A percentile compares a stretch with the other conserved stretches of the same genome.
These are phyloP conservation scores for Dactylorhiza incarnata DNA, from an alignment of 106 monocot genomes.

Conservation along the genomic window DNA sequence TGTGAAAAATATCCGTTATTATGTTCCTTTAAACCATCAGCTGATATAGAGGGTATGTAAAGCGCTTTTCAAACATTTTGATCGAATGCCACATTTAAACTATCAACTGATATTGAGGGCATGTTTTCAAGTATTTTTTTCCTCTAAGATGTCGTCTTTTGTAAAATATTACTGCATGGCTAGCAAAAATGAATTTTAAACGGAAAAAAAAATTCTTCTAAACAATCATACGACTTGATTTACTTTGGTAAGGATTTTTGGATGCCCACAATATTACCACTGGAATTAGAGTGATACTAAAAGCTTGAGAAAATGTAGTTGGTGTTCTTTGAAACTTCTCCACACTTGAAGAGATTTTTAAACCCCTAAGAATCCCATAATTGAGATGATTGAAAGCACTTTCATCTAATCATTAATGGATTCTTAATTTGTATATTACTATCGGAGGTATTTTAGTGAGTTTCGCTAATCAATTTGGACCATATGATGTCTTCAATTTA, in stretches of 20 bases:
- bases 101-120: no score
- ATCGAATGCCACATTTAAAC: not conserved
- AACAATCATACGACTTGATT: not conserved
- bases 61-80: not conserved
- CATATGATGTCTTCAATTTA: not conserved
- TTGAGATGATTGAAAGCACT: not conserved
- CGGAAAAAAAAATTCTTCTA: not conserved
- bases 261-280: not conserved
- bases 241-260: not conserved
- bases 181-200: not conserved
- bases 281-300: not conserved
- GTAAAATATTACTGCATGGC: not conserved
- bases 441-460: not conserved
- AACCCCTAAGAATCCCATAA: not conserved
- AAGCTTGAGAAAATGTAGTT: not conserved
- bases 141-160: not conserved
- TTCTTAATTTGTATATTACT: not conserved
- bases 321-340: not conserved
- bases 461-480: not conserved
- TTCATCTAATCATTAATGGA: not conserved
- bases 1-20: not conserved
- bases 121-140: not conserved
- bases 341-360: not conserved
- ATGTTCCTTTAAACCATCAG: not conserved
- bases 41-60: not conserved